Evolutionary conservation across 75 land plant species (phyloP), one percentile per base, ranked within the genome.

Genomic region (Picea sitchensis): DNA sequence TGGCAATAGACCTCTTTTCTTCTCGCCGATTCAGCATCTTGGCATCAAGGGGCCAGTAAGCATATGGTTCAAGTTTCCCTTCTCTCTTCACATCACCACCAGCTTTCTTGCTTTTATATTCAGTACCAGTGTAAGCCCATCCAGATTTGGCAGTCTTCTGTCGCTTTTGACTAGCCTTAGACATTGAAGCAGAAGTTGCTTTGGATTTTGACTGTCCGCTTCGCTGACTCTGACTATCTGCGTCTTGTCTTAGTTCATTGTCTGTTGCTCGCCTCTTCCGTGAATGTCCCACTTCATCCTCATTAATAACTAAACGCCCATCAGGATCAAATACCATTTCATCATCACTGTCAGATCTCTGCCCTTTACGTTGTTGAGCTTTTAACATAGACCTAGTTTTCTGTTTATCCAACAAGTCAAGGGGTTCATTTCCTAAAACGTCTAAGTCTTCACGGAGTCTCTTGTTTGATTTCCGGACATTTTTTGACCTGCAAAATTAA

Each of bases 11-110:
- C 67, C 85, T 85, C 79, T 92, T 91, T 65, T 89, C 98, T 54
- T 85, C 87, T 51, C 98, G 82, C 5, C 94, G 86, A 78, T 96
- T 98, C 79, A 98, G 79, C 90, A 98, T 87, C 78, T 98, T 98
- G 15, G 94, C 87, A 78, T 98, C 99, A 75, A 98, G 90, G 3
- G 99, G 99, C 99, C 99, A 98, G 80, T 98, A 98, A 13, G 99
- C 99, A 82, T 95, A 98, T 26, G 99, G 99, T 62, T 98, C 99
- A 59, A 95, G 89, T 86, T 95, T 98, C n/a, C 85, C 96, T 75
- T 93, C 90, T 79, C 83, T 90, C 85, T 95, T 98, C 23, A 95
- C 74, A 86, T 98, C 98, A 21, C 99, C 99, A 65, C 81, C 65
- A 30, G 91, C 99, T 81, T 91, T 98, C 78, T 90, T 91, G 84